A percentile compares a stretch with the other conserved stretches of the same genome.
These are phyloP conservation scores for Hippophae gyantsensis DNA, from an alignment of 306 rosid genomes.

Conservation along the genomic window DNA sequence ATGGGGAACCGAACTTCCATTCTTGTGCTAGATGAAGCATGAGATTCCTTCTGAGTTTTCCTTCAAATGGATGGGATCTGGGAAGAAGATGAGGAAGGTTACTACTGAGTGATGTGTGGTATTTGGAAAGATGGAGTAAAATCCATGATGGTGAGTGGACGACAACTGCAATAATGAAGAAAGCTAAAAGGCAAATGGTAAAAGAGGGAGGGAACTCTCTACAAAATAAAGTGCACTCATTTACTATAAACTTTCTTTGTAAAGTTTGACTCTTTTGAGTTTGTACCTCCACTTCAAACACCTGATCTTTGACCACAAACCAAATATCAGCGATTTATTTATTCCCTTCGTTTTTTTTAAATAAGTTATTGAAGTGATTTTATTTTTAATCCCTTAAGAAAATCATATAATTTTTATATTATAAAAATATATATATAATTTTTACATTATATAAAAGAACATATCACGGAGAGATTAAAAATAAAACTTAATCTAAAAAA, in stretches of 20 bases:
- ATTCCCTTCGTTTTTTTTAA: no score
- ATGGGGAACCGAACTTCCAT: slow-evolving; percentile 3
- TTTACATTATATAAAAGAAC: no score
- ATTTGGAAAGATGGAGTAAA: background rate
- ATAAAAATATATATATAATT: no score
- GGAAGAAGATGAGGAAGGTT: slow-evolving; percentile 12
- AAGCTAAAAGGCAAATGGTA: slow-evolving; percentile 45
- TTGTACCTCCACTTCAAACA: background rate
- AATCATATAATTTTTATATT: no score
- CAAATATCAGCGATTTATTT: no score
- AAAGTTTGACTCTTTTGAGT: slow-evolving; percentile 12
- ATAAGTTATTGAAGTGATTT: no score
- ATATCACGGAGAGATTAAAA: no score
- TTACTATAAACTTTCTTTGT: slow-evolving; percentile 40
- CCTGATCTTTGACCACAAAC: background rate
- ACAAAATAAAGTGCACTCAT: slow-evolving; percentile 64
- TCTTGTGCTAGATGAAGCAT: slow-evolving; percentile 3
- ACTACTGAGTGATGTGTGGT: background rate
- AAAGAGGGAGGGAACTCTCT: slow-evolving; percentile 68
- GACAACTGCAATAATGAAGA: slow-evolving; percentile 52
- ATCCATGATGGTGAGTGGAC: slow-evolving; percentile 11
- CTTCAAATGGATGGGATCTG: slow-evolving; percentile 12
- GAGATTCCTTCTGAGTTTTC: background rate
- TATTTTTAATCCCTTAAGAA: no score
- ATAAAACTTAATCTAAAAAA: no score